phyloP scores from a whole-genome alignment of 345 rosid genomes.

The Heritiera littoralis region DNA sequence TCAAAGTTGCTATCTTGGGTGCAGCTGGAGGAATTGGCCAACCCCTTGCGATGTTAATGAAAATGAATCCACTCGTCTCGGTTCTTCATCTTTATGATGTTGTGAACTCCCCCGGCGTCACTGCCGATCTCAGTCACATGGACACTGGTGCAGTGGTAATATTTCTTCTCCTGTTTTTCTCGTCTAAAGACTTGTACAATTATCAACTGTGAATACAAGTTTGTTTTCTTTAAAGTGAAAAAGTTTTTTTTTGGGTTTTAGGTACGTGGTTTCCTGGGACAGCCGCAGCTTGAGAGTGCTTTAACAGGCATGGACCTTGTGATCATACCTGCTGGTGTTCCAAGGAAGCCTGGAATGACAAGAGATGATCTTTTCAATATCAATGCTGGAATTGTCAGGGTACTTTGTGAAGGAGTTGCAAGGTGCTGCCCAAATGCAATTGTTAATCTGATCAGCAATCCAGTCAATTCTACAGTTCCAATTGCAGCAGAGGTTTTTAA shows the following conservation, averaged over 20 bases:
- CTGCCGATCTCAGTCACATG: constrained; percentile 90
- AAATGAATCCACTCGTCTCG: constrained; percentile 81
- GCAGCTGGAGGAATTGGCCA: constrained; percentile 89
- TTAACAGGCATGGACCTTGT: constrained; percentile 84
- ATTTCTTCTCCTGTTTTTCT: background rate
- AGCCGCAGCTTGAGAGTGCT: constrained; percentile 72
- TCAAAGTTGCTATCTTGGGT: constrained; percentile 79
- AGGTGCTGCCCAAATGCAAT: constrained; percentile 72
- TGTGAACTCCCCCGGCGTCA: constrained; percentile 78
- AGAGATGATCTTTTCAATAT: constrained; percentile 87
- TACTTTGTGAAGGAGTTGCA: constrained; percentile 73
- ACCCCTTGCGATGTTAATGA: constrained; percentile 65
- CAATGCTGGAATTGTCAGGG: constrained; percentile 87
- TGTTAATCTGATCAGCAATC: constrained; percentile 83
- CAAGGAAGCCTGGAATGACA: constrained; percentile 91
- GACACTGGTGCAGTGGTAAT: constrained; percentile 87
- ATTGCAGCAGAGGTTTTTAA: constrained; percentile 87
- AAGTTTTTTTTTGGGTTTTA: constrained; percentile 11
- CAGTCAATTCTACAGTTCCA: constrained; percentile 86
- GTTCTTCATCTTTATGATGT: constrained; percentile 84
- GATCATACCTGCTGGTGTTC: constrained; percentile 85
- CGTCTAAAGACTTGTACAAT: background rate
- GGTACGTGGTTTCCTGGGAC: constrained; percentile 88
- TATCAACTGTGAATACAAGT: background rate
- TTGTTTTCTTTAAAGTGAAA: background rate